Evolutionary conservation across 2,329 filamentous ascomycete genomes (phyloP), one percentile per base, ranked within the genome.

Genomic region (Colletotrichum godetiae): DNA sequence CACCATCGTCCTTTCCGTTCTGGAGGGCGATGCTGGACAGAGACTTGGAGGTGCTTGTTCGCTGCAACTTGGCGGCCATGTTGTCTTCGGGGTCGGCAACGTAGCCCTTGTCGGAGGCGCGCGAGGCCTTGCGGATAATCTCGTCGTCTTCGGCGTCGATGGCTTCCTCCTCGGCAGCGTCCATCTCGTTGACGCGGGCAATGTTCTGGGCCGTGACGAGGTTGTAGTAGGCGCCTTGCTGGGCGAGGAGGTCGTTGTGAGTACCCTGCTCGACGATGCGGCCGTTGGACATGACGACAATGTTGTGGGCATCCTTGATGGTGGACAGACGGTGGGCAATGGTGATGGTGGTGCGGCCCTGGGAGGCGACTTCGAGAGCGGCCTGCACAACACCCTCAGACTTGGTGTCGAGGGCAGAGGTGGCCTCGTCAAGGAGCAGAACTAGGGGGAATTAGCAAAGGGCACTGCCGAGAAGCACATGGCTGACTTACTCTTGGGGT

Each of bases 311-410:
- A 75, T 95, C 92, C 82, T 92, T 95, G 85, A 99, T 98, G 6
- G 97, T 99, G 0, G 95, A 98, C 10, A 99, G 88, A 77, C 96
- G 92, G 84, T 99, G 97, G 56, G 97, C 97, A 82, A 99, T 98
- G 7, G 95, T 94, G 77, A 98, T 98, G 2, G 97, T 98, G 0
- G 97, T 99, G 67, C 97, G 91, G 29, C 95, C 96, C 75, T 93
- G 89, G 1, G 95, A 90, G 31, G 96, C 97, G 62, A 90, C 93
- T 78, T 98, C 95, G 10, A 99, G 88, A 22, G 97, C 97, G 55
- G 94, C 94, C 82, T 98, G 97, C 1, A 99, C 96, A 11, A 97
- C 93, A 58, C 94, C 95, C 84, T 99, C 97, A 0, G 95, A 97
- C 80, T 97, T 96, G 27, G 96, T 98, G 79, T 99, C 97, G 0